A percentile compares a stretch with the other conserved stretches of the same genome.
phyloP scores from a whole-genome alignment of 768 basidiomycete species.

The Arthromyces matolae region DNA sequence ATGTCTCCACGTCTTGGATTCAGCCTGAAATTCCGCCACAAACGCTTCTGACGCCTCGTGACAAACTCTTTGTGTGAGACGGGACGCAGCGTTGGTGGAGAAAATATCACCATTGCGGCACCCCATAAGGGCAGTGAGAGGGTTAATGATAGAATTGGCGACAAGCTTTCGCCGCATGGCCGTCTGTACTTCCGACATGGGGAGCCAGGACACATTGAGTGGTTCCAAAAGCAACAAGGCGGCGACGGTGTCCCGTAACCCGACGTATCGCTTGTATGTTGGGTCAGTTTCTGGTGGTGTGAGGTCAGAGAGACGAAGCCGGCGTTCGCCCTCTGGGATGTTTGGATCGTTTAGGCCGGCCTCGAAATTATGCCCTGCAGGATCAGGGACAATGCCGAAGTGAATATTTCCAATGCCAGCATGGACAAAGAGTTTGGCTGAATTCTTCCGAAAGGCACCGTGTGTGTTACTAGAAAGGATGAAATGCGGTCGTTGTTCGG shows the following conservation, averaged over 20 bases:
- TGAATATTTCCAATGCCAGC: conserved; percentile 64
- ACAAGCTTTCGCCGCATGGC: conserved; percentile 77
- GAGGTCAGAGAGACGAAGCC: conserved; percentile 54
- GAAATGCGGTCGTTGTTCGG: conserved; percentile 74
- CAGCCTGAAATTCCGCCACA: conserved; percentile 43
- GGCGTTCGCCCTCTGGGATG: conserved; percentile 33
- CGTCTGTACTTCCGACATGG: conserved; percentile 63
- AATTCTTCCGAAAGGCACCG: conserved; percentile 58
- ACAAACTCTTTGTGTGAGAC: conserved; percentile 54
- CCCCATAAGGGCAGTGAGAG: conserved; percentile 77
- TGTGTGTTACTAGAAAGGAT: conserved; percentile 82
- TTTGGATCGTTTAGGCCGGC: conserved; percentile 37
- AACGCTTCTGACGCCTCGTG: conserved; percentile 69
- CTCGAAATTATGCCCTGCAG: conserved; percentile 60
- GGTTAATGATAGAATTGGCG: conserved; percentile 78
- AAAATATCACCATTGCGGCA: conserved; percentile 80
- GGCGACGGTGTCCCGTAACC: conserved; percentile 65
- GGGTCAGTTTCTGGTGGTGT: conserved; percentile 33
- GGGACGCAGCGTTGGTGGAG: conserved; percentile 35
- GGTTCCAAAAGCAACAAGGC: conserved; percentile 52
- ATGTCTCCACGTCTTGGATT: conserved; percentile 32
- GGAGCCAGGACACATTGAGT: conserved; percentile 61
- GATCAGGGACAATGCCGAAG: conserved; percentile 80
- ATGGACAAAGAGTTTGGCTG: conserved; percentile 57
- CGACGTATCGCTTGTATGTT: conserved; percentile 44